phyloP scores from a whole-genome alignment of 345 rosid genomes.

The Citrus trifoliata region DNA sequence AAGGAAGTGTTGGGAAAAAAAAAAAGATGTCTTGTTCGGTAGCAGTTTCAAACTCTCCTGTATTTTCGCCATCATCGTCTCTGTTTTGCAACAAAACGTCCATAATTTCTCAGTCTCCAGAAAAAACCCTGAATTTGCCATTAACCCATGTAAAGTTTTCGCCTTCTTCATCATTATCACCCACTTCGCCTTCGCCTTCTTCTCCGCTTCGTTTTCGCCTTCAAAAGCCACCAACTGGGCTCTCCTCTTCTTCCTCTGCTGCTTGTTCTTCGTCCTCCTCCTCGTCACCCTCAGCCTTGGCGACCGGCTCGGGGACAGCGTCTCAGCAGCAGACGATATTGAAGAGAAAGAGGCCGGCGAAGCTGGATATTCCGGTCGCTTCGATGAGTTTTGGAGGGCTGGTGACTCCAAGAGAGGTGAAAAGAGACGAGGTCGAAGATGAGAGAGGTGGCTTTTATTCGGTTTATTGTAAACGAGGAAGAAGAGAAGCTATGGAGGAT shows the following conservation, averaged over 20 bases:
- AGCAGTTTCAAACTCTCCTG: constrained; percentile 73
- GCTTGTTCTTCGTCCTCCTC: neutral
- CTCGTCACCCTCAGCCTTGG: neutral
- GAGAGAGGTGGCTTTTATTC: constrained; percentile 58
- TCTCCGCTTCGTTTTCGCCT: constrained; percentile 69
- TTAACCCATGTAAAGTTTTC: constrained; percentile 47
- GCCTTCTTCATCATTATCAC: constrained; percentile 28
- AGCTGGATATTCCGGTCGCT: constrained; percentile 57
- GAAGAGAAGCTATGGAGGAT: constrained; percentile 90
- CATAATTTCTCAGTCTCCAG: constrained; percentile 36
- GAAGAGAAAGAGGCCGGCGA: constrained; percentile 84
- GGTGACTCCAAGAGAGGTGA: constrained; percentile 32
- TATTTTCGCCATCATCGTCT: constrained; percentile 73
- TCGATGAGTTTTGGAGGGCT: constrained; percentile 32
- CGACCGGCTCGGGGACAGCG: neutral
- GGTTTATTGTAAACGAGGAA: constrained; percentile 85
- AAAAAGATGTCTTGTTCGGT: constrained; percentile 64
- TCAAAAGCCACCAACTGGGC: constrained; percentile 46
- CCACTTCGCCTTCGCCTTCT: constrained; percentile 57
- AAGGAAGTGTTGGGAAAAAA: neutral
- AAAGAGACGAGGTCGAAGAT: constrained; percentile 43
- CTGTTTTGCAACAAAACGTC: constrained; percentile 57
- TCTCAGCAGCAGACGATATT: constrained; percentile 20
- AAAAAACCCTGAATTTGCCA: constrained; percentile 28
- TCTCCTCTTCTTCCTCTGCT: constrained; percentile 18